These are phyloP conservation scores for Fusarium hainanense DNA, from an alignment of 2,329 filamentous ascomycete genomes.

Conservation along the genomic window DNA sequence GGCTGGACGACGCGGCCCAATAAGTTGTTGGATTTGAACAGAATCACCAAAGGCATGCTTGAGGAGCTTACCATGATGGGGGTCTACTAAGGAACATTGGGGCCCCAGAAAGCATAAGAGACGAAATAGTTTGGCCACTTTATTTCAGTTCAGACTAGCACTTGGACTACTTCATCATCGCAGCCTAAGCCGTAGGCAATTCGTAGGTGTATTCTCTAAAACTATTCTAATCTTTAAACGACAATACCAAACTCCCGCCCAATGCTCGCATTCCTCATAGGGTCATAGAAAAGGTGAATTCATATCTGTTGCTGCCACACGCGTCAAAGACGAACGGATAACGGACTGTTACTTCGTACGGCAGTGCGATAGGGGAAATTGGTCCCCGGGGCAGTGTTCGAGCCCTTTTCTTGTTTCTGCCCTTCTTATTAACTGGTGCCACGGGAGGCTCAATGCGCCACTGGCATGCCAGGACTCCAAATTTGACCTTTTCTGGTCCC, in stretches of 20 bases:
- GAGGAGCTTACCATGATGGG: constrained; percentile 42
- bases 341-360: constrained; percentile 4
- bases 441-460: constrained; percentile 48
- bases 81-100: constrained; percentile 11
- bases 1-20: constrained; percentile 40
- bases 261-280: constrained; percentile 12
- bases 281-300: constrained; percentile 44
- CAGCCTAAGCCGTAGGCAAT: background rate
- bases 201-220: constrained; percentile 34
- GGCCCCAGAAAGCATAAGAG: background rate
- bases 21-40: constrained; percentile 36
- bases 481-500: constrained; percentile 53
- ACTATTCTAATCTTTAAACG: constrained; percentile 26
- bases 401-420: constrained; percentile 43
- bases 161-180: background rate
- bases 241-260: background rate
- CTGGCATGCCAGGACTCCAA: constrained; percentile 57
- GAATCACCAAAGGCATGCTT: constrained; percentile 35
- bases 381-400: constrained; percentile 21
- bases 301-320: constrained; percentile 31
- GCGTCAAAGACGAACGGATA: constrained; percentile 44
- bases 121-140: background rate
- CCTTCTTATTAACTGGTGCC: constrained; percentile 42
- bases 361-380: background rate
- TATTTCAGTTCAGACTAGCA: background rate